Evolutionary conservation across 148 eudicot species (phyloP), one percentile per base, ranked within the genome.

Genomic region (Heliosperma pusillum): DNA sequence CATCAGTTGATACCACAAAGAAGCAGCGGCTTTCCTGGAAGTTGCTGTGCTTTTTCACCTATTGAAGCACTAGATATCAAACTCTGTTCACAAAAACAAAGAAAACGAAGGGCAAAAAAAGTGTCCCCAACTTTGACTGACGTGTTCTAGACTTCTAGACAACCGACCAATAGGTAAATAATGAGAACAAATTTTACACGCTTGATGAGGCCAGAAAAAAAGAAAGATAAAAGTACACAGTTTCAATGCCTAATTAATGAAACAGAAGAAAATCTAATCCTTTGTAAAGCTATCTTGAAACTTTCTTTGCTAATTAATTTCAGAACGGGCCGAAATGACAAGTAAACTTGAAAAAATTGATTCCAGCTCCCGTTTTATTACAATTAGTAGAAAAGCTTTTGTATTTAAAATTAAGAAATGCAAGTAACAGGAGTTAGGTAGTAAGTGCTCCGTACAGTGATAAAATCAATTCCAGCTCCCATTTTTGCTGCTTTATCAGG

Each of bases 1-100:
- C 92, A 85, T 92, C 91, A 29, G 86, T 82, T 0, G 90, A 80
- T 27, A 95, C 98, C 12, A 88, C 84, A 21, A 82, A 90, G 64
- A 95, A 83, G 85, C 98, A 95, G 55, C 98, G 79, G 71, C 82
- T 90, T 10, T 86, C 98, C 72, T 85, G 93, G 86, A 88, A 91
- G 67, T 77, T 83, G 63, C 69, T 76, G 74, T 93, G 97, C 85
- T 79, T 90, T 29, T 71, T 77, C 42, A 94, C 88, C 98, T 94
- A 91, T 75, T 62, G 68, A 58, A 61, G 59, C 67, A 53, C 20
- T n/a, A 8, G 3, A 24, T 57, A 40, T 79, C 68, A 76, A 40
- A 58, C 27, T 53, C 27, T 55, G 64, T 47, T 47, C 17, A 47
- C 53, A 24, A 10, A 10, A 60, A 8, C 20, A 52, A 64, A 5